Percentiles rank a stretch among this genome's conserved stretches.
phyloP scores from a whole-genome alignment of 2,329 filamentous ascomycete genomes.

The Hortaea werneckii region DNA sequence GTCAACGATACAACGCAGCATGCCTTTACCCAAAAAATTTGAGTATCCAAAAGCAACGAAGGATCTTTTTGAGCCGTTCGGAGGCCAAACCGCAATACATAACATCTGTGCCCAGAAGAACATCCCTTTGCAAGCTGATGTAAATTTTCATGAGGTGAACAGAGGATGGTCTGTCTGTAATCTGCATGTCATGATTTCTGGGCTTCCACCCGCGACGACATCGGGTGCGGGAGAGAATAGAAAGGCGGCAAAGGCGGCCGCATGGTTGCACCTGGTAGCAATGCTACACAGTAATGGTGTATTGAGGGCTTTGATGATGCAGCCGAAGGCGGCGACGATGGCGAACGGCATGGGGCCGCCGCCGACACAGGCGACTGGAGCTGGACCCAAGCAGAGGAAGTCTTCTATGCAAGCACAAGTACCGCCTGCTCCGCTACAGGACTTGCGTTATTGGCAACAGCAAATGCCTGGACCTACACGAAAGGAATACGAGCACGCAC shows the following conservation, averaged over 20 bases:
- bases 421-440: constrained; percentile 1
- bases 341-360: neutral
- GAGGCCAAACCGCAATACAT: neutral
- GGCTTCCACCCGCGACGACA: neutral
- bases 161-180: neutral
- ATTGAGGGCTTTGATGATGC: constrained; percentile 1
- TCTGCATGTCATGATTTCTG: neutral
- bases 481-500: constrained; percentile 11
- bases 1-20: neutral
- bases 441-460: constrained; percentile 1
- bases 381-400: neutral
- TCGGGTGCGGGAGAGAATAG: constrained; percentile 5
- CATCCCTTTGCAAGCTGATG: neutral
- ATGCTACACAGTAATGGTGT: constrained; percentile 8
- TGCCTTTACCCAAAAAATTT: neutral
- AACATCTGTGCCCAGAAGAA: neutral
- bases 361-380: neutral
- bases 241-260: constrained; percentile 7
- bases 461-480: constrained; percentile 6
- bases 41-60: neutral
- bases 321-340: neutral
- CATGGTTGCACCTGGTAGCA: constrained; percentile 9
- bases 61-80: neutral
- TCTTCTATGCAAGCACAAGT: neutral
- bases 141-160: neutral